Evolutionary conservation across 495 filamentous ascomycete genomes (phyloP).

Genomic region (Penicillium goetzii): DNA sequence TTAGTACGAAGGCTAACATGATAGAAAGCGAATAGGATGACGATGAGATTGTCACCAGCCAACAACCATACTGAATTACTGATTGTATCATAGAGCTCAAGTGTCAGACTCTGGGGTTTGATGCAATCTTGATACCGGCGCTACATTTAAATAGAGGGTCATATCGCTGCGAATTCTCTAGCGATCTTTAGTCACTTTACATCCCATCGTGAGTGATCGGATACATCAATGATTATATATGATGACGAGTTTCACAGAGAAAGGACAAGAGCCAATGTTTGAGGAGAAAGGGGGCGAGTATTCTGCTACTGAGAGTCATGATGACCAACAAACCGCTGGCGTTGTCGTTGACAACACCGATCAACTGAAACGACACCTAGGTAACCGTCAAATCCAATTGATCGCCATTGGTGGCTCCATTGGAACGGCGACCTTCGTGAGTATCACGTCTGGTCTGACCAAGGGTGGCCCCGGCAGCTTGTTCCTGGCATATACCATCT

Average conservation of each 20-base stretch:
- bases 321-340: background rate
- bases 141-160: conserved; percentile 4
- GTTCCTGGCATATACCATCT: conserved; percentile 44
- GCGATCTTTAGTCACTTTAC: background rate
- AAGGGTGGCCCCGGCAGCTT: conserved; percentile 59
- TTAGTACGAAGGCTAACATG: conserved; percentile 2
- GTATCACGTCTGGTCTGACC: conserved; percentile 30
- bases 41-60: background rate
- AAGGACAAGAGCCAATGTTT: background rate
- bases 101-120: background rate
- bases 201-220: background rate
- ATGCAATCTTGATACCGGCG: conserved; percentile 3
- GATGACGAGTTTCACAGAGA: background rate
- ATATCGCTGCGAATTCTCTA: background rate
- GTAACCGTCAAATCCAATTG: conserved; percentile 29
- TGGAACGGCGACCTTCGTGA: conserved; percentile 37
- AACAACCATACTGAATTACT: too few relatives aligned
- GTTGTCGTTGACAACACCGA: conserved; percentile 21
- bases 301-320: background rate
- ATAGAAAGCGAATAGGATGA: background rate
- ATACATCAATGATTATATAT: background rate
- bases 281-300: conserved; percentile 11
- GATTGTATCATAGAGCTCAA: background rate
- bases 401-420: conserved; percentile 41
- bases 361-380: conserved; percentile 15